Evolutionary conservation across 2,329 filamentous ascomycete species (phyloP), one percentile per base, ranked within the genome.

Genomic region (Metarhizium robertsii): DNA sequence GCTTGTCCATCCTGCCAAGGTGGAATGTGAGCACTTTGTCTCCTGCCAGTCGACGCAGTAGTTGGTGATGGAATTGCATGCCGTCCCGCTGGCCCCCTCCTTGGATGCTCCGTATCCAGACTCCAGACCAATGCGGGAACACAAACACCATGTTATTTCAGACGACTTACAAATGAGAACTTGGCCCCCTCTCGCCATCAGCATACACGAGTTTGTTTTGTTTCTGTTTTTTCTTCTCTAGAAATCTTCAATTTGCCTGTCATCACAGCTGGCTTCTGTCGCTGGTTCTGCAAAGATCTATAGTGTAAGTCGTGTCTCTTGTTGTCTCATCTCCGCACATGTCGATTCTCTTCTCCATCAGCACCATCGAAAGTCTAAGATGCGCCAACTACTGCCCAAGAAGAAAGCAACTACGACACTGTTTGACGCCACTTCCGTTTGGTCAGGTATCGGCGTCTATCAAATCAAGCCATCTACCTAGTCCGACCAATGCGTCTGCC

Each of bases 361-460:
- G 25, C 25, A 25, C 25, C 25, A 25, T 25, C 25, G 25, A 36
- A 36, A 40, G 38, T 16, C 13, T 14, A 20, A 45, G 6, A 18
- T 16, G 3, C 42, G 18, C 32, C 6, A 34, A 34, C 32, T 34
- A 34, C 32, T 7, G 10, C 32, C 32, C 32, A 34, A 34, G 32
- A 16, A 6, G 49, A 53, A 29, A 43, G 36, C 52, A 16, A 14
- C 16, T 20, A 16, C 42, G n/a, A 52, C 42, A 61, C 74, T 75
- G 38, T 76, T 78, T 76, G 75, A 76, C 71, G 69, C 64, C 59
- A 58, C 60, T 60, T 60, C 36, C 45, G 52, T 20, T 52, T 54
- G 53, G 49, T 32, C 48, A 6, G 42, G 10, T 42, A 14, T 51
- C 43, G 48, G 49, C 51, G 52, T 49, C 58, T 53, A 54, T 38